Conservation (phyloP, 2,329 filamentous ascomycete genomes). For the Chaetomium globosum region DNA sequence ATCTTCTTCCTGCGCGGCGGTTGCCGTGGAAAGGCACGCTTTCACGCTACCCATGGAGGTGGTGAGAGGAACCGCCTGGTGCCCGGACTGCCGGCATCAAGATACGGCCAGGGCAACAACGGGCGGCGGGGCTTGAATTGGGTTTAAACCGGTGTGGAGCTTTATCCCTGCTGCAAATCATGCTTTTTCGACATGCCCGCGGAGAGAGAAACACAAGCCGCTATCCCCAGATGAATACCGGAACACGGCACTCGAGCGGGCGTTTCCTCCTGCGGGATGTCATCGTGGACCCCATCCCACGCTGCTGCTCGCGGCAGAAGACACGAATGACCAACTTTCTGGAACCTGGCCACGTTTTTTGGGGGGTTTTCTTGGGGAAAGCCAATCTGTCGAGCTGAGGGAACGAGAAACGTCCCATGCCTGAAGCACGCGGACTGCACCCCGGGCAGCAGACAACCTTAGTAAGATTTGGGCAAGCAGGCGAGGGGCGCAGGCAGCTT, state of each 20-base stretch:
- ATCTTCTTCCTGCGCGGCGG: background rate
- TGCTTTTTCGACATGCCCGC: constrained; percentile 23
- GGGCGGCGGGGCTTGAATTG: constrained; percentile 23
- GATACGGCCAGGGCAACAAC: background rate
- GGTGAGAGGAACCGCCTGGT: constrained; percentile 6
- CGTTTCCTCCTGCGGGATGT: background rate
- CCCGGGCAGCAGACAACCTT: constrained; percentile 1
- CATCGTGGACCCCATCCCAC: constrained; percentile 11
- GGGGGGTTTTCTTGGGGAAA: background rate
- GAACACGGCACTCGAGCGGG: constrained; percentile 1
- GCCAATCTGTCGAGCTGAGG: background rate
- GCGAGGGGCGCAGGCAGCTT: constrained; percentile 8
- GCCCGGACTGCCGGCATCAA: constrained; percentile 11
- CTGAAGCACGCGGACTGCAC: constrained; percentile 12
- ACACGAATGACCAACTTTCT: constrained; percentile 13
- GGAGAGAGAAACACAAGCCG: constrained; percentile 13
- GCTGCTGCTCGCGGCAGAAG: background rate
- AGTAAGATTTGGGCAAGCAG: constrained; percentile 1
- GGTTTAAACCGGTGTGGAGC: constrained; percentile 28
- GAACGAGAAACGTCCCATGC: background rate
- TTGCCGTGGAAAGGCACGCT: background rate
- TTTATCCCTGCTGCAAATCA: constrained; percentile 37
- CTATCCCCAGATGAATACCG: constrained; percentile 22
- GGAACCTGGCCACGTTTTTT: constrained; percentile 18
- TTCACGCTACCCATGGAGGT: background rate